Conservation (phyloP, 2,329 filamentous ascomycete species). For the Pezicula carpinea region DNA sequence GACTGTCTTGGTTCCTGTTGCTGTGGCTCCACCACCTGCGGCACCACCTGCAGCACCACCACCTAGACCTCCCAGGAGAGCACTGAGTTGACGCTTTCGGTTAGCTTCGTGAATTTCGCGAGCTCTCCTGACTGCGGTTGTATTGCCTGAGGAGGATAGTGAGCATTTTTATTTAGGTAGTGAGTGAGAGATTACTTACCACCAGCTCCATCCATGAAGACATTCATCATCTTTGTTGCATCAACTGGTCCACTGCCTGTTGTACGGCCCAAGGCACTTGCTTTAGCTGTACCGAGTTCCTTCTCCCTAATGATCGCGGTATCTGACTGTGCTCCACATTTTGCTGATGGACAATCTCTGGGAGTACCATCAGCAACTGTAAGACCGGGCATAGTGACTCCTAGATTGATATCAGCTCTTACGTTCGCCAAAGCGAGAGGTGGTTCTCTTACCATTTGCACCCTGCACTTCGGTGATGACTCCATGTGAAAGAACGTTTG, state of each 20-base stretch:
- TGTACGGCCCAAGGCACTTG: constrained; percentile 55
- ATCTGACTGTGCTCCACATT: constrained; percentile 58
- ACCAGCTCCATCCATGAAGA: constrained; percentile 46
- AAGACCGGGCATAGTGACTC: constrained; percentile 12
- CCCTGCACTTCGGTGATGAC: constrained; percentile 49
- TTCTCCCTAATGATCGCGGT: constrained; percentile 57
- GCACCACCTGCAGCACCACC: constrained; percentile 34
- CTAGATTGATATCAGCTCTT: constrained; percentile 4
- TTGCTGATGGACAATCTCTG: constrained; percentile 54
- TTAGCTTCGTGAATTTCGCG: constrained; percentile 61
- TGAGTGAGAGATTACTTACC: not conserved
- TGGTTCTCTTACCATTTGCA: constrained; percentile 41
- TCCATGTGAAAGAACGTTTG: constrained; percentile 49
- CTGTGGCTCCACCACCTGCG: constrained; percentile 34
- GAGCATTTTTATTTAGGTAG: not conserved
- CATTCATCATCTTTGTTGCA: constrained; percentile 46
- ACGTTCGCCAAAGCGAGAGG: not conserved
- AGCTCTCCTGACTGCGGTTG: constrained; percentile 42
- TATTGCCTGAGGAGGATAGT: constrained; percentile 21
- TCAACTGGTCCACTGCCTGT: constrained; percentile 52
- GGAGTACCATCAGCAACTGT: constrained; percentile 21
- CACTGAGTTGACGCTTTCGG: constrained; percentile 40
- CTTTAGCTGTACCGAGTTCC: constrained; percentile 48
- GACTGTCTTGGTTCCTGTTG: constrained; percentile 44
- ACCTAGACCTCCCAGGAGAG: constrained; percentile 20